These are phyloP conservation scores for Vishniacozyma victoriae DNA, from an alignment of 768 basidiomycete species.

Conservation along the genomic window DNA sequence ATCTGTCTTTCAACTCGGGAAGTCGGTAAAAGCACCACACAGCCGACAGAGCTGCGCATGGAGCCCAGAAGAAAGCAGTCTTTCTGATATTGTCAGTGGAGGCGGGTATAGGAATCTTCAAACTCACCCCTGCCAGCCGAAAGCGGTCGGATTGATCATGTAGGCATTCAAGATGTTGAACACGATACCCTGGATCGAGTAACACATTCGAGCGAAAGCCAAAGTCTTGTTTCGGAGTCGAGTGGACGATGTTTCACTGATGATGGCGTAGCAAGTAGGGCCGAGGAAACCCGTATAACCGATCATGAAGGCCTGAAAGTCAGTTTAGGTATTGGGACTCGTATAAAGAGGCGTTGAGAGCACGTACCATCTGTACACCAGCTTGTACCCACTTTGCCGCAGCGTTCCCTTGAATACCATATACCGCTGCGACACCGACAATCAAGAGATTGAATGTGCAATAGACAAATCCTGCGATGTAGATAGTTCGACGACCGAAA, in stretches of 20 bases:
- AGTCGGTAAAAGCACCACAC: background rate
- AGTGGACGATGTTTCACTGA: background rate
- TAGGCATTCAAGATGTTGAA: background rate
- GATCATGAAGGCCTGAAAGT: slow-evolving; percentile 28
- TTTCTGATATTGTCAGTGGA: too few species aligned
- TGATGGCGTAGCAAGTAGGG: background rate
- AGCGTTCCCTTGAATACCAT: background rate
- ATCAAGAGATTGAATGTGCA: background rate
- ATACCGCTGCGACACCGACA: background rate
- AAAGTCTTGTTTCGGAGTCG: background rate
- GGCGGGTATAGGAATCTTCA: too few species aligned
- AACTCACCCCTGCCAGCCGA: slow-evolving; percentile 2
- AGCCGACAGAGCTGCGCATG: background rate
- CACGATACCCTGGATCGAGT: background rate
- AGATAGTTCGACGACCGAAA: background rate
- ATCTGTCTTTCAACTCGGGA: too few species aligned
- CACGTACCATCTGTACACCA: background rate
- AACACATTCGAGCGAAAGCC: slow-evolving; percentile 2
- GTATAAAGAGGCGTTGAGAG: slow-evolving; percentile 44
- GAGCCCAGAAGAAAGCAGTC: slow-evolving; percentile 10
- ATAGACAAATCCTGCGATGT: background rate
- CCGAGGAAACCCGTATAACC: background rate
- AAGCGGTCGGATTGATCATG: slow-evolving; percentile 5
- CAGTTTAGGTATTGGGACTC: slow-evolving; percentile 35
- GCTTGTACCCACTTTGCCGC: background rate